These are phyloP conservation scores for Umbilicaria muhlenbergii DNA, from an alignment of 495 filamentous ascomycete species.

Conservation along the genomic window DNA sequence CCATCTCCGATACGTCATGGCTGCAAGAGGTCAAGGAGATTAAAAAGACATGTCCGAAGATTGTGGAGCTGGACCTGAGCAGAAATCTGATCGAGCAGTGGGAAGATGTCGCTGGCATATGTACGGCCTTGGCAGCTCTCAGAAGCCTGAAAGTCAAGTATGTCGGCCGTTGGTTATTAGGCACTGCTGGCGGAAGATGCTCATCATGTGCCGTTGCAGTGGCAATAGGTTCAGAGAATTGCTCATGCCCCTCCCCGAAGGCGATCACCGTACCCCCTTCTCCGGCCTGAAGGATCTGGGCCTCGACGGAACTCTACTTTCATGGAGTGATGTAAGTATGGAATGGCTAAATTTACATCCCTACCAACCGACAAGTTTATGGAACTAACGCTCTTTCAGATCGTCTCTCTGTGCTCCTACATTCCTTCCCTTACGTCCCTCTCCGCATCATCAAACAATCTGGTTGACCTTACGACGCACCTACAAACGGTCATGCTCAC, in stretches of 20 bases:
- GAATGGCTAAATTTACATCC: slow-evolving; percentile 12
- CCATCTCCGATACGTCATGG: slow-evolving; percentile 18
- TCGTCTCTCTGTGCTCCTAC: slow-evolving; percentile 1
- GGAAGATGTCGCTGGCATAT: slow-evolving; percentile 51
- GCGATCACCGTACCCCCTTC: slow-evolving; percentile 23
- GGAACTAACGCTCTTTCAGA: background rate
- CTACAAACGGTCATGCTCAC: slow-evolving; percentile 30
- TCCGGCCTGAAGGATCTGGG: slow-evolving; percentile 48
- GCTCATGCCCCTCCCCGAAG: slow-evolving; percentile 13
- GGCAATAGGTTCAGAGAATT: slow-evolving; percentile 57
- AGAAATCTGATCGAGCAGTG: slow-evolving; percentile 63
- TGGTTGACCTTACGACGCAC: slow-evolving; percentile 20
- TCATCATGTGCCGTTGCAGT: slow-evolving; percentile 25
- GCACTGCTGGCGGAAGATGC: background rate
- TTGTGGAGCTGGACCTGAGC: slow-evolving; percentile 73
- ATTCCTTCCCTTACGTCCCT: slow-evolving; percentile 50
- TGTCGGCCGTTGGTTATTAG: slow-evolving; percentile 9
- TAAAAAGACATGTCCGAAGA: slow-evolving; percentile 34
- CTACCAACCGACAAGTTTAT: slow-evolving; percentile 20
- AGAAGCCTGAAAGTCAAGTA: slow-evolving; percentile 57
- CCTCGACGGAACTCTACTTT: slow-evolving; percentile 54
- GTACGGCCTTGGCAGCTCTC: slow-evolving; percentile 44
- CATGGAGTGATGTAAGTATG: slow-evolving; percentile 50
- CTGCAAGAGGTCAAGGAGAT: slow-evolving; percentile 16
- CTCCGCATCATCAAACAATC: slow-evolving; percentile 36